Base-by-base conservation (phyloP, 2,329 filamentous ascomycete genomes). In the Fusarium redolens region DNA sequence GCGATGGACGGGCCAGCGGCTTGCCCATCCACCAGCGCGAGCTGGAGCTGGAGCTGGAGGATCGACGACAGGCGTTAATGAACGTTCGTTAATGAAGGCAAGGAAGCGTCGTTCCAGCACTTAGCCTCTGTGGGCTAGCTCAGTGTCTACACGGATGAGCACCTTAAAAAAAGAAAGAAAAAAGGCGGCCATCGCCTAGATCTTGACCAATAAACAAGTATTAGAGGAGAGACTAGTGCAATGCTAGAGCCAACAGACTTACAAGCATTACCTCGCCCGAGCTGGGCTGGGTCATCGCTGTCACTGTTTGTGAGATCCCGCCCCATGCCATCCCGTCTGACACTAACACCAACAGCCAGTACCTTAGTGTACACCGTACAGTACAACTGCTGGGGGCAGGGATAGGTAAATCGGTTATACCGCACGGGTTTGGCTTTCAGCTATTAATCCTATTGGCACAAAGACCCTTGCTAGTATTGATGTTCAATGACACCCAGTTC, bases 221-320 rank as follows among this genome's bases (percentile, higher is more conserved):
- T 18, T 35, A 11, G 7, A 12, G 35, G 35, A 20, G 13, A 15
- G 50, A 25, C 28, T 50, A 50, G 25, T 28, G 15, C 3, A 30
- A 25, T 44, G 40, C 58, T 69, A 69, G 50, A 69, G 40, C 66
- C 58, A 69, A 69, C 66, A 69, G 58, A 51, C 44, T 69, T 68
- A 68, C 65, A 69, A 45, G 66, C 50, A 68, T 69, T 48, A 35
- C 9, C 30, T 38, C 38, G 66, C 65, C 66, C 65, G 35, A 31
- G 20, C 38, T 35, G 31, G 55, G 20, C 38, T 35, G 31, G 55
- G 55, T 37, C 43, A 48, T 57, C 18, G 22, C 31, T 57, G 40
- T 35, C 40, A 50, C n/a, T 58, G 41, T 58, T 37, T 38, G 33
- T 33, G 51, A 37, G 38, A n/a, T 60, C 28, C 57, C 47, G 35